phyloP scores from a whole-genome alignment of 2,329 filamentous ascomycete genomes.

The Penicillium sp. region DNA sequence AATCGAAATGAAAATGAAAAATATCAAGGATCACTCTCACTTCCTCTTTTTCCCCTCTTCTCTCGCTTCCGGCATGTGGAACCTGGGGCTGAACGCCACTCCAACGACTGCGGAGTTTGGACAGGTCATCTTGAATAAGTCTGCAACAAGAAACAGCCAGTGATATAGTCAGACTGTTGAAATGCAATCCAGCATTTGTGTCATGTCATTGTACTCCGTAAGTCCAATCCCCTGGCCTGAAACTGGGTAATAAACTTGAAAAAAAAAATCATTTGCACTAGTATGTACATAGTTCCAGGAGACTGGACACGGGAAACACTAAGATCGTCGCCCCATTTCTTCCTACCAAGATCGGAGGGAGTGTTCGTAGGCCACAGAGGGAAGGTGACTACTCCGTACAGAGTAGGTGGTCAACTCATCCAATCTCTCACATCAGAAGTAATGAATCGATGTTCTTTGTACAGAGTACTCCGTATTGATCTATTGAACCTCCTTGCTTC shows the following conservation, averaged over 20 bases:
- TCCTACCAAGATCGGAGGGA: constrained; percentile 5
- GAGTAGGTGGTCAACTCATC: not conserved
- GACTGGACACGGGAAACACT: constrained; percentile 17
- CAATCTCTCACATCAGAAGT: not conserved
- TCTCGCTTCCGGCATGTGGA: constrained; percentile 19
- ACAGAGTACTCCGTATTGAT: too few species aligned
- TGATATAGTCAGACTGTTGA: not conserved
- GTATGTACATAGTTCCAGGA: constrained; percentile 5
- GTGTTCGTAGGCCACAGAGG: not conserved
- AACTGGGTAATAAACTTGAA: not conserved
- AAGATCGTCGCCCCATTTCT: constrained; percentile 9
- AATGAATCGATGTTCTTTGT: too few species aligned
- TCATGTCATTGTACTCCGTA: too few species aligned
- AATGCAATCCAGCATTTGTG: too few species aligned
- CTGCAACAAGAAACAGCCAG: not conserved
- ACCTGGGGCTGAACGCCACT: constrained; percentile 24
- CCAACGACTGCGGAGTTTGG: constrained; percentile 3
- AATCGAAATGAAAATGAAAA: not conserved
- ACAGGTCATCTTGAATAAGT: not conserved
- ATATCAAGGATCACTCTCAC: not conserved
- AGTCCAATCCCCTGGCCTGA: too few species aligned
- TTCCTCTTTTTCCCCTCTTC: constrained; percentile 1
- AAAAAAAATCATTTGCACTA: not conserved
- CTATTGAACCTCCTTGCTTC: not conserved
- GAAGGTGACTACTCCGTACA: too few species aligned